Base-by-base conservation (phyloP, 2,329 filamentous ascomycete species). In the Cylindrodendrum hubeiense region DNA sequence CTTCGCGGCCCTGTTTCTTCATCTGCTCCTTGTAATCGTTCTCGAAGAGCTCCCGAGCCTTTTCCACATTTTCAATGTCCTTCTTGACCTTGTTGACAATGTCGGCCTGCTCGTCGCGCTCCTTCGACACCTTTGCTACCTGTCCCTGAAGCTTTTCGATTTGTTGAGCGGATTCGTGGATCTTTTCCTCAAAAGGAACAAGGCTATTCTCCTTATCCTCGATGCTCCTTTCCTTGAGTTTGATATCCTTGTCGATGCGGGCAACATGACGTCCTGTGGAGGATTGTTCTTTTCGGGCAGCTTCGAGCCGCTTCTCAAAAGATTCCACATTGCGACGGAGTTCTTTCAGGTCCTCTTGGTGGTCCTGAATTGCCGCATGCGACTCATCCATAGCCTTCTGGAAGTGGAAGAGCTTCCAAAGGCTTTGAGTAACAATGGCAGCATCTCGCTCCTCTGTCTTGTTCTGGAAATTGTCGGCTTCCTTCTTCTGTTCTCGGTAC, bases 381-480 rank as follows among this genome's bases (percentile, higher is more conserved):
- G 96, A 97, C 72, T 95, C 92, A 72, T 98, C 93, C 84, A 99
- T 98, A 30, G 94, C 89, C 63, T 91, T 92, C 79, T 99, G 95
- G 78, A 97, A 97, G 76, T 97, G 94, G 78, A 94, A 98, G 2
- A 99, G 86, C 81, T 98, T 98, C 95, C 95, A 99, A 15, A 99
- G 84, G 34, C 97, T 95, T 71, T 98, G 95, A 1, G 92, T 95
- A 60, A 98, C 93, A 61, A 98, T 92, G 8, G 95, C 96, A 58
- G 93, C 89, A 77, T 99, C 95, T 53, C 93, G 90, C 78, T 98
- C 94, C 58, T 96, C 92, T 1, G 92, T 92, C 80, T 98, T 98
- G 69, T 89, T 90, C 76, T 97, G 93, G 77, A 95, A 99, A 72
- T 91, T 95, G 71, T 99, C 96, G 5, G 95, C 95, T 77, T 98